phyloP scores from a whole-genome alignment of 2,329 filamentous ascomycete genomes.

The Blumeria graminis region DNA sequence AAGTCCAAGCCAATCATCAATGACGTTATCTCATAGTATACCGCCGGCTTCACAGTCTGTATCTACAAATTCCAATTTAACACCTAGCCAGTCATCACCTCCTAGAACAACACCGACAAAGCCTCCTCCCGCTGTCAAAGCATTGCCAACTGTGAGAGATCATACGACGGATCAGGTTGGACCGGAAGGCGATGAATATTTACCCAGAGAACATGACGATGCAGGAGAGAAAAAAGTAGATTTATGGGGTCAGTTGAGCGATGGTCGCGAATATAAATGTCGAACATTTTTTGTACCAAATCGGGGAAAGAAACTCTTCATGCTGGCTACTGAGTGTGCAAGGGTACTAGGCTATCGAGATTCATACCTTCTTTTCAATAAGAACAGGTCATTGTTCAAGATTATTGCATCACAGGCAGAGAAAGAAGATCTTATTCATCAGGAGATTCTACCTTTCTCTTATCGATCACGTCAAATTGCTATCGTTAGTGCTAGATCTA shows the following conservation, averaged over 20 bases:
- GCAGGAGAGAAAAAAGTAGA: slow-evolving; percentile 88
- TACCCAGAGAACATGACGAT: slow-evolving; percentile 80
- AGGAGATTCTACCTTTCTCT: slow-evolving; percentile 90
- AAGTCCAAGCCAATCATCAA: slow-evolving; percentile 28
- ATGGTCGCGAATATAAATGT: slow-evolving; percentile 72
- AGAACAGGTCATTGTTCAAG: slow-evolving; percentile 88
- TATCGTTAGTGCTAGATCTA: slow-evolving; percentile 88
- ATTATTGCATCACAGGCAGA: slow-evolving; percentile 91
- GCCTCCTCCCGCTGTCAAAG: slow-evolving; percentile 79
- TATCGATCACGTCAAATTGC: slow-evolving; percentile 97
- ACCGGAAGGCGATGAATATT: slow-evolving; percentile 73
- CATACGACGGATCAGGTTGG: slow-evolving; percentile 93
- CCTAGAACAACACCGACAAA: slow-evolving; percentile 65
- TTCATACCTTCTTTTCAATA: slow-evolving; percentile 97
- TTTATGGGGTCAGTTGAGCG: slow-evolving; percentile 55
- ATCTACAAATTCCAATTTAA: slow-evolving; percentile 10
- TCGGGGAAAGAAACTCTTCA: slow-evolving; percentile 82
- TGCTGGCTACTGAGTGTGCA: slow-evolving; percentile 94
- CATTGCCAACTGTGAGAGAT: slow-evolving; percentile 81
- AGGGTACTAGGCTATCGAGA: slow-evolving; percentile 83
- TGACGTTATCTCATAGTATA: slow-evolving; percentile 20
- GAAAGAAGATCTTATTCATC: slow-evolving; percentile 85
- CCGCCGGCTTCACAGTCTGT: slow-evolving; percentile 29
- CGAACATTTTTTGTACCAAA: slow-evolving; percentile 83
- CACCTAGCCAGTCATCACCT: slow-evolving; percentile 31